Evolutionary conservation across 2,329 filamentous ascomycete species (phyloP).

Genomic region (Claviceps cyperi): DNA sequence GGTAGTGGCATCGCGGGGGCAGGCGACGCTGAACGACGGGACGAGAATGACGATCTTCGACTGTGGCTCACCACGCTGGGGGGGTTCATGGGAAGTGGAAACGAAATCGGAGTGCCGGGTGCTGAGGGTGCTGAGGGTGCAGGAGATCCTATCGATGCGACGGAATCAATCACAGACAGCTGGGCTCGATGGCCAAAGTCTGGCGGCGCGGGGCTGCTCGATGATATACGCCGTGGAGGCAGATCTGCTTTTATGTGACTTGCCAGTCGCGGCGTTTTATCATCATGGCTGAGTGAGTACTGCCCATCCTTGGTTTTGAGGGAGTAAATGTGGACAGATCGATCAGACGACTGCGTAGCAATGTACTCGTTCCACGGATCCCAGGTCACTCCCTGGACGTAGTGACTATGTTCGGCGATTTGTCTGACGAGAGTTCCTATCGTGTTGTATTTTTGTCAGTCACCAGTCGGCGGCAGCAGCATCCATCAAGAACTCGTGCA

Average conservation of each 20-base stretch:
- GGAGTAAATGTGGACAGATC: conserved; percentile 94
- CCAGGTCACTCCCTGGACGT: conserved; percentile 96
- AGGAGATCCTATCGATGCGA: conserved; percentile 57
- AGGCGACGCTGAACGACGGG: conserved; percentile 76
- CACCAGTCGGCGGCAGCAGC: conserved; percentile 1
- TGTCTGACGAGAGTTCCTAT: conserved; percentile 60
- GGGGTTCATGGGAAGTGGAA: conserved; percentile 90
- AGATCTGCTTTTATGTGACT: conserved; percentile 73
- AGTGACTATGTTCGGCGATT: conserved; percentile 95
- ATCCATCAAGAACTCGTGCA: not conserved
- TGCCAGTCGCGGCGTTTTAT: conserved; percentile 64
- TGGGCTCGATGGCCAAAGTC: conserved; percentile 58
- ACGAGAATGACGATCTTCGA: conserved; percentile 84
- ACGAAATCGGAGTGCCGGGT: conserved; percentile 81
- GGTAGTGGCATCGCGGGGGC: conserved; percentile 87
- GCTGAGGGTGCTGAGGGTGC: conserved; percentile 85
- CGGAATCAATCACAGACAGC: conserved; percentile 40
- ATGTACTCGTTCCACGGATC: conserved; percentile 97
- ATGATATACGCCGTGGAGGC: conserved; percentile 79
- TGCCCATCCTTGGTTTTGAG: conserved; percentile 93
- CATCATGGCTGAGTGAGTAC: conserved; percentile 58
- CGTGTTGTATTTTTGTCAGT: conserved; percentile 2
- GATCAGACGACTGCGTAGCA: conserved; percentile 93
- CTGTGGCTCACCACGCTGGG: conserved; percentile 80
- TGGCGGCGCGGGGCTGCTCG: conserved; percentile 80